Evolutionary conservation across 2,329 filamentous ascomycete genomes (phyloP), one percentile per base, ranked within the genome.

Genomic region (Incumbomyces lentus): DNA sequence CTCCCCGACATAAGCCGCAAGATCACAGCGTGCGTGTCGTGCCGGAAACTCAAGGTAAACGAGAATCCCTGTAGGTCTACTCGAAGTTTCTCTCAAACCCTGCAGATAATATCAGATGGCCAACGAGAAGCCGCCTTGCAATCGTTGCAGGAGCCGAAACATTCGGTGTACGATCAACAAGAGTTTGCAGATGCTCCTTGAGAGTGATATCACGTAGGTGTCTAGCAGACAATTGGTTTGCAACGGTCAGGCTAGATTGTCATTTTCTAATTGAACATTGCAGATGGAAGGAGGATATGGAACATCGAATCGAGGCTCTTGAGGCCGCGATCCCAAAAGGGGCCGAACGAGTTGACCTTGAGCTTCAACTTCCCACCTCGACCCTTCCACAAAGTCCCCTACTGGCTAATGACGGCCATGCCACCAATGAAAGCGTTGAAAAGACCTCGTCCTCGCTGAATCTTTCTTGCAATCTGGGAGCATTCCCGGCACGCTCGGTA

Each of bases 101-200:
- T 12, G 12, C 77, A 77, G 57, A 75, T 77, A 54, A 72, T 73
- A 55, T 77, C 68, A 72, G 48, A 67, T 75, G 52, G 65, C 68
- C 46, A 56, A 65, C 12, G 70, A 69, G 6, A 64, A 71, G 49
- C 54, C 69, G 17, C 63, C 66, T 10, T 75, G 72, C 55, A 67
- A 67, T 41, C 60, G 72, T 41, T 75, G 72, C 57, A 62, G 63
- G 34, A 68, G 71, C 46, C 66, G 72, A 55, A 67, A 66, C 2
- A 50, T 74, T 31, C 67, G 70, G 29, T 74, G 72, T 50, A 61
- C 73, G 16, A 61, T 74, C 37, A 74, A 75, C 54, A 73, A 73
- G 47, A 73, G 69, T 50, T 61, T 69, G n/a, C 66, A 69, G 55
- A 72, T 69, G 19, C 56, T 74, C 50, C 60, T 55, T 3, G 51